These are phyloP conservation scores for Colletotrichum ledebouriae DNA, from an alignment of 2,329 filamentous ascomycete genomes.

Conservation along the genomic window DNA sequence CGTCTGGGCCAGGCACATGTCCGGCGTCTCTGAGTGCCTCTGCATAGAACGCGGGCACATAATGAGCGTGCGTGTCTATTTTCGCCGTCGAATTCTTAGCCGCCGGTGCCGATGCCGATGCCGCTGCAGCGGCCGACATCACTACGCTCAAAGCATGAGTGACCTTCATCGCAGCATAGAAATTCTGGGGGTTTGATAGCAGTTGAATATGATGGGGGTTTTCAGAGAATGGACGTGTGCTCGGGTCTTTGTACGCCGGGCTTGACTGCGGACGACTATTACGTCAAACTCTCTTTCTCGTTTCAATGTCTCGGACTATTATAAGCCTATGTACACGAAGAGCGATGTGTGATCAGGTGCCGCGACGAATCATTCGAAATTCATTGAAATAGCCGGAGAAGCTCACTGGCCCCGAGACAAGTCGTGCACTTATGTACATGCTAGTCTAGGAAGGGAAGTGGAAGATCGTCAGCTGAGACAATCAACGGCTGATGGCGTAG, in stretches of 20 bases:
- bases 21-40: conserved; percentile 45
- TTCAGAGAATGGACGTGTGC: no score
- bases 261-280: no score
- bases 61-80: conserved; percentile 46
- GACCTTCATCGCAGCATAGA: no score
- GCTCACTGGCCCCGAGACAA: not conserved
- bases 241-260: no score
- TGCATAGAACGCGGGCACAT: conserved; percentile 46
- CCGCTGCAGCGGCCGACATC: fast-evolving
- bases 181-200: no score
- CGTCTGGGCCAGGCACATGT: conserved; percentile 45
- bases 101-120: not conserved
- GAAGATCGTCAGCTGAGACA: not conserved
- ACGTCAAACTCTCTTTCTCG: no score
- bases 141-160: no score
- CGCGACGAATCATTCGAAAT: no score
- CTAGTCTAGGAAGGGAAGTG: not conserved
- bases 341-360: no score
- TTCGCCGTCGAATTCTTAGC: conserved; percentile 24
- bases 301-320: not conserved
- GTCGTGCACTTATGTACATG: not conserved
- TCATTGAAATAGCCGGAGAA: no score
- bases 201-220: no score
- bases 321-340: no score
- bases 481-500: not conserved